Conservation (phyloP, 2,329 filamentous ascomycete genomes). For the Eutypella sp. region DNA sequence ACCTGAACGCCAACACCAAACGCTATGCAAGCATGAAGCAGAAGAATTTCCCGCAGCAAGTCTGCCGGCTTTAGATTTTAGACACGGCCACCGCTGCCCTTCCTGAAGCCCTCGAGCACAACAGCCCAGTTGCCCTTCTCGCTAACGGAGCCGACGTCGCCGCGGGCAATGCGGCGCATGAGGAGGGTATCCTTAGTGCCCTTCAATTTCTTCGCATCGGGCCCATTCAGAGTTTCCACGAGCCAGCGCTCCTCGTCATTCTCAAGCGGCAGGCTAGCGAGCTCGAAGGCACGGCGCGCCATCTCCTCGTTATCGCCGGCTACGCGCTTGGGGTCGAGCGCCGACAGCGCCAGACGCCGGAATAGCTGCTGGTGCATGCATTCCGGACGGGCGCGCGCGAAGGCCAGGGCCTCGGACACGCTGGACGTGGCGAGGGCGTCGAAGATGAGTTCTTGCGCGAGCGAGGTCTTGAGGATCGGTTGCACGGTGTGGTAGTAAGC, state of each 20-base stretch:
- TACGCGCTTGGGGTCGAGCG: slow-evolving; percentile 39
- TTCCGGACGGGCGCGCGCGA: slow-evolving; percentile 61
- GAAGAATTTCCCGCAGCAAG: no score
- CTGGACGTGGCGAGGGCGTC: slow-evolving; percentile 62
- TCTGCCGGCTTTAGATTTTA: no score
- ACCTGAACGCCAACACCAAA: no score
- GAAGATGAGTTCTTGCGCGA: slow-evolving; percentile 63
- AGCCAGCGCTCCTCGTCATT: slow-evolving; percentile 69
- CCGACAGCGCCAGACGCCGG: slow-evolving; percentile 56
- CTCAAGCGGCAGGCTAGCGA: slow-evolving; percentile 70
- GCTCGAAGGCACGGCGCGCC: slow-evolving; percentile 58
- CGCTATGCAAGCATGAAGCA: no score
- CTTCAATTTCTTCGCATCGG: slow-evolving; percentile 59
- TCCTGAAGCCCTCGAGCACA: slow-evolving; percentile 47
- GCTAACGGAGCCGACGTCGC: slow-evolving; percentile 45
- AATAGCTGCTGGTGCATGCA: slow-evolving; percentile 60
- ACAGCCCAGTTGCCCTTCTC: slow-evolving; percentile 46
- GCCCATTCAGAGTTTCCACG: slow-evolving; percentile 59
- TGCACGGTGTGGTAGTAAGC: slow-evolving; percentile 75
- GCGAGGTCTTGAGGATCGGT: slow-evolving; percentile 62
- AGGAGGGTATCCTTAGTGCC: slow-evolving; percentile 69
- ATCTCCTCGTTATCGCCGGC: slow-evolving; percentile 25
- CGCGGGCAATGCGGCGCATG: slow-evolving; percentile 67
- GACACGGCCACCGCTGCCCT: slow-evolving; percentile 33
- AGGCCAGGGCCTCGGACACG: slow-evolving; percentile 69